Conservation (phyloP, 1,284 basidiomycete genomes). For the Boletus holoroseus region DNA sequence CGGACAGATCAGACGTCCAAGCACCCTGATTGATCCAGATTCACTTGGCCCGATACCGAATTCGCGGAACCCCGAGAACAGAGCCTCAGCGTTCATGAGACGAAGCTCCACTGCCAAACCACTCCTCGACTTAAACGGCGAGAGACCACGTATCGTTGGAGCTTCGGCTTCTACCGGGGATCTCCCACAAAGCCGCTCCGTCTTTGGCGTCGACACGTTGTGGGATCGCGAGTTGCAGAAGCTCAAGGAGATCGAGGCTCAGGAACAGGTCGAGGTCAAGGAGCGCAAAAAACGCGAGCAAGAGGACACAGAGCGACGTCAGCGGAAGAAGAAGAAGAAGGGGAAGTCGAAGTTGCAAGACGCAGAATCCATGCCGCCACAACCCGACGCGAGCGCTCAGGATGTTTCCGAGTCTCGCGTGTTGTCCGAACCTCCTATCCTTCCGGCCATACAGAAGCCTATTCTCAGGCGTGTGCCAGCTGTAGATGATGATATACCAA, state of each 20-base stretch:
- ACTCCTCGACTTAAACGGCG: constrained; percentile 51
- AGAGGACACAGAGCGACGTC: constrained; percentile 38
- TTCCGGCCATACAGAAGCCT: constrained; percentile 51
- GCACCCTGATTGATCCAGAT: constrained; percentile 68
- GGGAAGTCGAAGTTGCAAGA: constrained; percentile 43
- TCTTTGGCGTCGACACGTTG: constrained; percentile 77
- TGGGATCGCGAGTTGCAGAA: constrained; percentile 78
- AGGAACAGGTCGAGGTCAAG: constrained; percentile 51
- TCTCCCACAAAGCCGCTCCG: constrained; percentile 50
- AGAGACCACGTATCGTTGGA: constrained; percentile 27
- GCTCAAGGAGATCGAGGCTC: constrained; percentile 63
- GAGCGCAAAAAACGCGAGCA: constrained; percentile 41
- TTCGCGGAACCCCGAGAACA: constrained; percentile 17
- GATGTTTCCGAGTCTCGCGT: constrained; percentile 28
- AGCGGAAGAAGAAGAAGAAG: constrained; percentile 41
- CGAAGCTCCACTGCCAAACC: constrained; percentile 53
- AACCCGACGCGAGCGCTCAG: constrained; percentile 10
- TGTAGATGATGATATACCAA: constrained; percentile 41
- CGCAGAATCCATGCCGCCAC: constrained; percentile 27
- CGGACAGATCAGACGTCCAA: constrained; percentile 45
- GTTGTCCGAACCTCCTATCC: constrained; percentile 46
- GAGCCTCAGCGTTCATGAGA: constrained; percentile 37
- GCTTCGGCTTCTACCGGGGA: constrained; percentile 31
- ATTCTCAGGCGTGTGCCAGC: constrained; percentile 43
- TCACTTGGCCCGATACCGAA: constrained; percentile 40